Evolutionary conservation across 306 rosid genomes (phyloP).

Genomic region (Rosa persica): DNA sequence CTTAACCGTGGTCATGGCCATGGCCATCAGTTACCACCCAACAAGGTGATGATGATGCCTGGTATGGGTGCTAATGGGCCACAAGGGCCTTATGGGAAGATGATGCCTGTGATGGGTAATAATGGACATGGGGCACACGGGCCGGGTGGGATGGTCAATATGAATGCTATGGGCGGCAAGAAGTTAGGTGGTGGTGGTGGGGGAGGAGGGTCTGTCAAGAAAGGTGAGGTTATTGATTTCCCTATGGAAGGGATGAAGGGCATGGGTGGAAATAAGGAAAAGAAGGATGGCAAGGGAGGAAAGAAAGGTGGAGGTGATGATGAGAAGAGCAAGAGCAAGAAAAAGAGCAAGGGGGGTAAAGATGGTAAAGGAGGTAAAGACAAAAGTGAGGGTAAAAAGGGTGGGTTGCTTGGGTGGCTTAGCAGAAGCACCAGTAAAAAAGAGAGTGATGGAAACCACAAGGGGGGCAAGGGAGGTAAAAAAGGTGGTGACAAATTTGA

Average conservation of each 20-base stretch:
- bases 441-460: slow-evolving; percentile 28
- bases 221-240: slow-evolving; percentile 68
- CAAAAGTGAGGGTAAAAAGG: slow-evolving; percentile 29
- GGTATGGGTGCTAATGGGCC: slow-evolving; percentile 20
- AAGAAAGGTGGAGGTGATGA: slow-evolving; percentile 33
- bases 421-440: slow-evolving; percentile 52
- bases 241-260: slow-evolving; percentile 46
- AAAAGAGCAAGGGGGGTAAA: slow-evolving; percentile 40
- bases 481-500: slow-evolving; percentile 41
- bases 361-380: slow-evolving; percentile 16
- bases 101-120: slow-evolving; percentile 33
- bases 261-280: slow-evolving; percentile 52
- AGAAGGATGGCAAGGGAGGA: slow-evolving; percentile 49
- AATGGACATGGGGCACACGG: slow-evolving; percentile 55
- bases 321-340: slow-evolving; percentile 44
- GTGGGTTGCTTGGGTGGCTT: slow-evolving; percentile 35
- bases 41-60: slow-evolving; percentile 26
- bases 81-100: slow-evolving; percentile 37
- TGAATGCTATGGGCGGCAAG: slow-evolving; percentile 50
- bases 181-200: slow-evolving; percentile 41
- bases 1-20: slow-evolving; percentile 50
- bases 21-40: slow-evolving; percentile 44
- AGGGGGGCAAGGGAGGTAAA: slow-evolving; percentile 40
- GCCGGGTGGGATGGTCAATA: slow-evolving; percentile 48
- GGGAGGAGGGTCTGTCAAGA: slow-evolving; percentile 43